Evolutionary conservation across 192 early-diverging fungal species (phyloP).

Genomic region (Fimicolochytrium jonesii): DNA sequence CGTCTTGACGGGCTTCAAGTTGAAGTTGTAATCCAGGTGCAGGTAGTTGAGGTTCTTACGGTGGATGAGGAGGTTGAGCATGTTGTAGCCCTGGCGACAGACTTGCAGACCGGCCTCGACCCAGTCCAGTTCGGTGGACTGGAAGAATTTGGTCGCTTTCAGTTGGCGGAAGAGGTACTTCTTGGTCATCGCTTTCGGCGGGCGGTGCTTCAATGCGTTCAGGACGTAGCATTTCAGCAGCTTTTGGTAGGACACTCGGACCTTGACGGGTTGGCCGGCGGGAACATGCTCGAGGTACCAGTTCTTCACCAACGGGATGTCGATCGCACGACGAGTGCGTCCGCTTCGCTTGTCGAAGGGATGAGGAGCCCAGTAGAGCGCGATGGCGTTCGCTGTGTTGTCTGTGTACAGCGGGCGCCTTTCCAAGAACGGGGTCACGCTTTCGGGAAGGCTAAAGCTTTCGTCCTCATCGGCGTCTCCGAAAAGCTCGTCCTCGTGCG

Average conservation of each 20-base stretch:
- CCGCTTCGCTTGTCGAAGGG: slow-evolving; percentile 94
- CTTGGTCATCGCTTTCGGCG: slow-evolving; percentile 85
- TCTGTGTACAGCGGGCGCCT: slow-evolving; percentile 78
- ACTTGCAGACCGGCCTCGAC: slow-evolving; percentile 99
- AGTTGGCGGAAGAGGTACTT: slow-evolving; percentile 95
- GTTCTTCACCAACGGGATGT: slow-evolving; percentile 91
- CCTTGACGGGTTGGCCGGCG: slow-evolving; percentile 90
- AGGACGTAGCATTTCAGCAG: slow-evolving; percentile 93
- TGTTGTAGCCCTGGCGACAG: slow-evolving; percentile 97
- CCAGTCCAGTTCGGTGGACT: slow-evolving; percentile 97
- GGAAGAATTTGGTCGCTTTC: slow-evolving; percentile 97
- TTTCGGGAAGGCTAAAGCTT: slow-evolving; percentile 77
- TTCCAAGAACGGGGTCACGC: slow-evolving; percentile 76
- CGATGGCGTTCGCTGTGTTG: slow-evolving; percentile 88
- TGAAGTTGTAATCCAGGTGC: slow-evolving; percentile 99
- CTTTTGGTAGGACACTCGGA: slow-evolving; percentile 98
- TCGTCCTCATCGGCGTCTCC: slow-evolving; percentile 64
- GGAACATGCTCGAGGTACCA: slow-evolving; percentile 99
- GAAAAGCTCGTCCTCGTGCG: slow-evolving; percentile 67
- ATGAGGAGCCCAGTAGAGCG: slow-evolving; percentile 96
- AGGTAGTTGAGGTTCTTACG: slow-evolving; percentile 97
- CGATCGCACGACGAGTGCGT: slow-evolving; percentile 81
- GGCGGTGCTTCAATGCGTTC: slow-evolving; percentile 82
- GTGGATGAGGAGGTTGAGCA: slow-evolving; percentile 98
- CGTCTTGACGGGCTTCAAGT: slow-evolving; percentile 97